phyloP scores from a whole-genome alignment of 2,329 filamentous ascomycete species.

The Aspergillus ustus region DNA sequence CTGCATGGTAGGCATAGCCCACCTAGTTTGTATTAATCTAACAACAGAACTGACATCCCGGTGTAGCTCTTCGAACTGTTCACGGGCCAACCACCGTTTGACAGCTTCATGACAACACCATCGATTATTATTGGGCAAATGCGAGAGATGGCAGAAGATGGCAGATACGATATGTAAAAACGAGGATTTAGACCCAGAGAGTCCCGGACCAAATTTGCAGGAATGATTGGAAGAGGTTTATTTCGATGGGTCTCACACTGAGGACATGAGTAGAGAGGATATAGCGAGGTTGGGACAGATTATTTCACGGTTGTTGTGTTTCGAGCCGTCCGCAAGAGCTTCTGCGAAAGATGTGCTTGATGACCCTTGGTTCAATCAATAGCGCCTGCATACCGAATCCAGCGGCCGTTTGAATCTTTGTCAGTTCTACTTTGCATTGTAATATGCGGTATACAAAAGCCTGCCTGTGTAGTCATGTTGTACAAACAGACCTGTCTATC shows the following conservation, averaged over 20 bases:
- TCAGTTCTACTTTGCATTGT: too few relatives aligned
- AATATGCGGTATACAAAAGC: too few relatives aligned
- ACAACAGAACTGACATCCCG: too few relatives aligned
- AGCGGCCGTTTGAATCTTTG: too few relatives aligned
- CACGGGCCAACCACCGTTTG: conserved; percentile 44
- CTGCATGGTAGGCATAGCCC: background rate
- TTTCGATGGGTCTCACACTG: conserved; percentile 36
- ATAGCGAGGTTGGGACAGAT: conserved; percentile 28
- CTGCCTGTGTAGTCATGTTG: too few relatives aligned
- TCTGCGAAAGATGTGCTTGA: conserved; percentile 31
- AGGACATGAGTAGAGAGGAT: conserved; percentile 30
- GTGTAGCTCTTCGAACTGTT: conserved; percentile 45
- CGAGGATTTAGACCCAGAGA: conserved; percentile 19
- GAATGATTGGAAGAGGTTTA: conserved; percentile 46
- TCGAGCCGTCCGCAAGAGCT: conserved; percentile 33
- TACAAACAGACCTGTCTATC: too few relatives aligned
- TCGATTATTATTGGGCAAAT: conserved; percentile 41
- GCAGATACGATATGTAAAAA: conserved; percentile 33
- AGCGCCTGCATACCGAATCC: too few relatives aligned
- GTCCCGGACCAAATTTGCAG: conserved; percentile 31
- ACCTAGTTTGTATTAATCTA: too few relatives aligned
- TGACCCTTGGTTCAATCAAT: conserved; percentile 14
- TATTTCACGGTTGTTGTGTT: conserved; percentile 22
- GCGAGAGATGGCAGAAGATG: conserved; percentile 35
- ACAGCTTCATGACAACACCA: conserved; percentile 41